A percentile compares a stretch with the other conserved stretches of the same genome.
phyloP scores from a whole-genome alignment of 169 alveolate species.

The Cryptosporidium tyzzeri region DNA sequence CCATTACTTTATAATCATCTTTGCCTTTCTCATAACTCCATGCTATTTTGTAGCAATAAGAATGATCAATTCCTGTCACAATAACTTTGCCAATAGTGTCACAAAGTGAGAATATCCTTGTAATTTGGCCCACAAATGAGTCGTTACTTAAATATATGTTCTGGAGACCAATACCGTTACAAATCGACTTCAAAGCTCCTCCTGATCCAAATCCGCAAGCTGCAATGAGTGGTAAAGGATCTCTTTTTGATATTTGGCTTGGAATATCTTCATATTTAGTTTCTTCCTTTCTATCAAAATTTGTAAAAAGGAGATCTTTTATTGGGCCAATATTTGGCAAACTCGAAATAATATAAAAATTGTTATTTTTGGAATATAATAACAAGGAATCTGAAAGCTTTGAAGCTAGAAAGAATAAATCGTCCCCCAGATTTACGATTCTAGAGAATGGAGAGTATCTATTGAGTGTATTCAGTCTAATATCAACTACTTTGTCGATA shows the following conservation, averaged over 20 bases:
- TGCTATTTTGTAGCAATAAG: conserved; percentile 14
- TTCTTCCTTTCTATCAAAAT: not conserved
- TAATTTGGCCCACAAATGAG: not conserved
- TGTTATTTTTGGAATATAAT: conserved; percentile 21
- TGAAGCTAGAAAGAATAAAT: conserved; percentile 51
- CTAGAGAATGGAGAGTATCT: conserved; percentile 70
- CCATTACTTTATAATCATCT: not conserved
- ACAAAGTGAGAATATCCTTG: conserved; percentile 5
- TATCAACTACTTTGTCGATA: conserved; percentile 5
- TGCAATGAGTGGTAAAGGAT: conserved; percentile 19
- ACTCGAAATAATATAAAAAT: not conserved
- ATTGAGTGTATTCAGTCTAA: conserved; percentile 10
- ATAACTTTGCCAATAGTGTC: not conserved
- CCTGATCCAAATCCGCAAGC: conserved; percentile 71
- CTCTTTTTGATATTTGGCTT: not conserved
- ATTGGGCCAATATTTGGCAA: conserved; percentile 66
- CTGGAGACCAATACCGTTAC: conserved; percentile 44
- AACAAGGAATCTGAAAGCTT: conserved; percentile 56
- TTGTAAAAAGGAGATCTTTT: conserved; percentile 28
- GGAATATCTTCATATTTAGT: not conserved
- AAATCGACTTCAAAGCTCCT: conserved; percentile 51
- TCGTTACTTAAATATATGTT: conserved; percentile 5
- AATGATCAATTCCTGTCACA: conserved; percentile 3
- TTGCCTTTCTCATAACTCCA: conserved; percentile 17
- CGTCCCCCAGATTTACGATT: not conserved